These are phyloP conservation scores for Ilyonectria sp. DNA, from an alignment of 2,329 filamentous ascomycete genomes.

Conservation along the genomic window DNA sequence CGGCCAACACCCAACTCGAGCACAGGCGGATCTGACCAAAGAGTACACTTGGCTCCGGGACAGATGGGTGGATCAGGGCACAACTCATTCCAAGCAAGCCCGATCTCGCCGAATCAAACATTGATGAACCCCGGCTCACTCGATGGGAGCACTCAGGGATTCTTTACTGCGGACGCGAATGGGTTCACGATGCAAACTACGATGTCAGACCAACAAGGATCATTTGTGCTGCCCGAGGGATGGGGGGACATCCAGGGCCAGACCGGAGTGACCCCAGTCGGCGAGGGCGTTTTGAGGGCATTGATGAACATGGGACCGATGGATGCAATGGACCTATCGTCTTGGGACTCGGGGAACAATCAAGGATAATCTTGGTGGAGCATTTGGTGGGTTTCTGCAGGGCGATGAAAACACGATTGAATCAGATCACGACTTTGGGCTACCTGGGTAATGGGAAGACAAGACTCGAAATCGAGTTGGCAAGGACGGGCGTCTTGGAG, in stretches of 20 bases:
- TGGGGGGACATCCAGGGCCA: constrained; percentile 62
- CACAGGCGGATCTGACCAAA: constrained; percentile 49
- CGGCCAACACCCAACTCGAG: constrained; percentile 74
- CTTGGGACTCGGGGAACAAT: constrained; percentile 61
- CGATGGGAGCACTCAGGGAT: constrained; percentile 54
- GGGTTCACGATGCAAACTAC: constrained; percentile 54
- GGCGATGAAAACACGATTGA: constrained; percentile 2
- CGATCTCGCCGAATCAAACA: constrained; percentile 62
- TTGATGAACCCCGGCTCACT: constrained; percentile 55
- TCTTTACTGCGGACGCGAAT: constrained; percentile 56
- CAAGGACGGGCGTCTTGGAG: constrained; percentile 35
- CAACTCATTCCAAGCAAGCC: constrained; percentile 68
- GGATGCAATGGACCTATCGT: constrained; percentile 71
- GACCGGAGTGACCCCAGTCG: constrained; percentile 67
- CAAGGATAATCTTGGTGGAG: constrained; percentile 29
- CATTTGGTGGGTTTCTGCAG: not conserved
- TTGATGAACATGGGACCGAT: constrained; percentile 73
- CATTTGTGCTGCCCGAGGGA: constrained; percentile 60
- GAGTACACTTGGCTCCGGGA: constrained; percentile 48
- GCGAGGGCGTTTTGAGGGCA: constrained; percentile 70
- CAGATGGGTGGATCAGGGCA: constrained; percentile 56
- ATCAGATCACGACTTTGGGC: constrained; percentile 12
- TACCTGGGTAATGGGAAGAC: constrained; percentile 27
- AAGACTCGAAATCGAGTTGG: constrained; percentile 18
- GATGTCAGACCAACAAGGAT: constrained; percentile 42